Conservation (phyloP, 2,329 filamentous ascomycete species). For the Claviceps spartinae region DNA sequence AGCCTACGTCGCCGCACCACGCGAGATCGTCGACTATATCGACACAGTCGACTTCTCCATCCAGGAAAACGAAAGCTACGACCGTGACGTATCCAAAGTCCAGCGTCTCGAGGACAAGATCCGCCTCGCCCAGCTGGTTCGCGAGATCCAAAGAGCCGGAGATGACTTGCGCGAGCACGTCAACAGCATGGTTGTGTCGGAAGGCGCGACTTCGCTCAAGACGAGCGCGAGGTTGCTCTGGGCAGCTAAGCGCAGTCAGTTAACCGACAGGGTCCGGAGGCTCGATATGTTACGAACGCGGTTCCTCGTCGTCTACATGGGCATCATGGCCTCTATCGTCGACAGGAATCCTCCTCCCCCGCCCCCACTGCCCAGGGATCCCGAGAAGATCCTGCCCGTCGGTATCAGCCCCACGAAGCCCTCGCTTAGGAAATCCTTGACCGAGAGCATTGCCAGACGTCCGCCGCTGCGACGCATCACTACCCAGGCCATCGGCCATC, state of each 20-base stretch:
- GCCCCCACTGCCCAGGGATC: constrained; percentile 17
- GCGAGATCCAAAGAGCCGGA: constrained; percentile 47
- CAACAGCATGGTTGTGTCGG: constrained; percentile 36
- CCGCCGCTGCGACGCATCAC: constrained; percentile 39
- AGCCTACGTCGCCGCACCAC: constrained; percentile 44
- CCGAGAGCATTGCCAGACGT: constrained; percentile 30
- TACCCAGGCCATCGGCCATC: constrained; percentile 39
- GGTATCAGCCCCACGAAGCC: constrained; percentile 19
- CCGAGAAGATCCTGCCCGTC: constrained; percentile 21
- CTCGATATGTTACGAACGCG: constrained; percentile 50
- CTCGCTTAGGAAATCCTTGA: constrained; percentile 26
- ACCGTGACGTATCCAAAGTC: constrained; percentile 44
- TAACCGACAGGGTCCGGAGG: constrained; percentile 44
- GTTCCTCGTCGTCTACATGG: constrained; percentile 51
- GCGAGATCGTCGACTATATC: constrained; percentile 43
- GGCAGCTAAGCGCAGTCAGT: constrained; percentile 37
- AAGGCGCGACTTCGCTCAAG: constrained; percentile 28
- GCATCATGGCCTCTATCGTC: constrained; percentile 32
- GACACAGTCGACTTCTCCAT: constrained; percentile 49
- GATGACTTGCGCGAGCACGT: constrained; percentile 50
- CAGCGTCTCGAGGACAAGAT: constrained; percentile 48
- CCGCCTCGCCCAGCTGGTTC: constrained; percentile 41
- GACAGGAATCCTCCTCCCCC: constrained; percentile 22
- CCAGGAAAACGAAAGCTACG: constrained; percentile 50
- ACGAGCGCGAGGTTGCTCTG: constrained; percentile 41